These are phyloP conservation scores for Hypoxylon sp. DNA, from an alignment of 2,329 filamentous ascomycete species.

Conservation along the genomic window DNA sequence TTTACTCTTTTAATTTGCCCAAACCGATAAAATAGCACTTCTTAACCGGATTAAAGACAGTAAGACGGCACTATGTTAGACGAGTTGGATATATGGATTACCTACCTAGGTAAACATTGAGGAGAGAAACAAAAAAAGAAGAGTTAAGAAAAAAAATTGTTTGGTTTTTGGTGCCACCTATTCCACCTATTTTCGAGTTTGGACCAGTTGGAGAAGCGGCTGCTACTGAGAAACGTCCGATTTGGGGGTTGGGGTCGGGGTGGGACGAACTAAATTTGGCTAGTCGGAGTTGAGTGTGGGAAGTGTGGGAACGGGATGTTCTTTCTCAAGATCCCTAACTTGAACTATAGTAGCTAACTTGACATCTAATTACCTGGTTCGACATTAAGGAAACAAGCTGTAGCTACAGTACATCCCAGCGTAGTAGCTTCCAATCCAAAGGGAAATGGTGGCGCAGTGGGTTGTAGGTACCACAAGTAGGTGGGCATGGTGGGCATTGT, in stretches of 20 bases:
- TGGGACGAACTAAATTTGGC: conserved; percentile 37
- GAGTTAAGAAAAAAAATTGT: conserved; percentile 34
- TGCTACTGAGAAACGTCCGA: conserved; percentile 40
- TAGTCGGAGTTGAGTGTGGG: conserved; percentile 29
- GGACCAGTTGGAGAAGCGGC: conserved; percentile 41
- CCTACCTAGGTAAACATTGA: not conserved
- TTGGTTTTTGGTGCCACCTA: conserved; percentile 37
- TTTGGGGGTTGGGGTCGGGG: conserved; percentile 39
- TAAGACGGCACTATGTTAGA: conserved; percentile 8
- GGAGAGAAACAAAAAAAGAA: not conserved
- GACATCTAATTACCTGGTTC: conserved; percentile 2
- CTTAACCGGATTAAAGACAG: conserved; percentile 1
- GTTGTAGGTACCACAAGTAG: conserved; percentile 29
- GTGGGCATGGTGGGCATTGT: conserved; percentile 30
- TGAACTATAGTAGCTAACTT: not conserved
- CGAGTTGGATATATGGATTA: not conserved
- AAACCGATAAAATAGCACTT: not conserved
- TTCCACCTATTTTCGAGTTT: conserved; percentile 31
- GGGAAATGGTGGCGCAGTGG: conserved; percentile 27
- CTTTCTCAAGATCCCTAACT: conserved; percentile 27
- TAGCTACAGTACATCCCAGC: not conserved
- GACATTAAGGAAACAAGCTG: not conserved
- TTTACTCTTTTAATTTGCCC: conserved; percentile 10
- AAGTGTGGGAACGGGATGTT: conserved; percentile 23
- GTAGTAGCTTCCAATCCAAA: not conserved